Percentiles rank a stretch among this genome's conserved stretches.
These are phyloP conservation scores for Thinopyrum elongatum DNA, from an alignment of 176 grass and related monocot species.

Conservation along the genomic window DNA sequence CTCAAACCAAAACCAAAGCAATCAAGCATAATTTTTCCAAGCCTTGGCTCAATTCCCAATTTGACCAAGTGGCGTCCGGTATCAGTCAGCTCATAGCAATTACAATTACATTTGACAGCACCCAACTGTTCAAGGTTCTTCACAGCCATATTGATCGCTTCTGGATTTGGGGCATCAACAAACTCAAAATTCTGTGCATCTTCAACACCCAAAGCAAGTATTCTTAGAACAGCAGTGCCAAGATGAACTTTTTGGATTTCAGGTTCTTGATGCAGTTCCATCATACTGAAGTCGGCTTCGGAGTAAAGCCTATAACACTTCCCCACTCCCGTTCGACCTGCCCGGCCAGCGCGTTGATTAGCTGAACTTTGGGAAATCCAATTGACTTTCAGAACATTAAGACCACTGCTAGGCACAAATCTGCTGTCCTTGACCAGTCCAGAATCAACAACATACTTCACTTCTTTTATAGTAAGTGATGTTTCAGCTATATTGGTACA, in stretches of 20 bases:
- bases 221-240: conserved; percentile 77
- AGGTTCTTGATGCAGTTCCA: conserved; percentile 86
- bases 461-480: conserved; percentile 77
- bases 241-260: conserved; percentile 94
- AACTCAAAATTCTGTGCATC: conserved; percentile 78
- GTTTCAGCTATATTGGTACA: conserved; percentile 93
- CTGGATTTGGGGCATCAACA: conserved; percentile 78
- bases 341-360: conserved; percentile 78
- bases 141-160: conserved; percentile 62
- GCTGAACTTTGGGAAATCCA: conserved; percentile 89
- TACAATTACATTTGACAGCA: conserved; percentile 44
- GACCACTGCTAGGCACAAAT: conserved; percentile 64
- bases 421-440: conserved; percentile 83
- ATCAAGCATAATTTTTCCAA: conserved; percentile 94
- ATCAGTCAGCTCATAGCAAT: conserved; percentile 67
- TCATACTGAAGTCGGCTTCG: conserved; percentile 69
- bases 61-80: conserved; percentile 65
- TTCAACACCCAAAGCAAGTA: conserved; percentile 73
- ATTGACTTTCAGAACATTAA: conserved; percentile 78
- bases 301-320: conserved; percentile 96
- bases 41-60: conserved; percentile 80
- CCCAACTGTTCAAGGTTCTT: conserved; percentile 80
- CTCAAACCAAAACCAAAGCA: conserved; percentile 57
- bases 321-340: conserved; percentile 69
- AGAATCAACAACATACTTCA: conserved; percentile 91